phyloP scores from a whole-genome alignment of 257 asterid species.

The Rauvolfia tetraphylla region DNA sequence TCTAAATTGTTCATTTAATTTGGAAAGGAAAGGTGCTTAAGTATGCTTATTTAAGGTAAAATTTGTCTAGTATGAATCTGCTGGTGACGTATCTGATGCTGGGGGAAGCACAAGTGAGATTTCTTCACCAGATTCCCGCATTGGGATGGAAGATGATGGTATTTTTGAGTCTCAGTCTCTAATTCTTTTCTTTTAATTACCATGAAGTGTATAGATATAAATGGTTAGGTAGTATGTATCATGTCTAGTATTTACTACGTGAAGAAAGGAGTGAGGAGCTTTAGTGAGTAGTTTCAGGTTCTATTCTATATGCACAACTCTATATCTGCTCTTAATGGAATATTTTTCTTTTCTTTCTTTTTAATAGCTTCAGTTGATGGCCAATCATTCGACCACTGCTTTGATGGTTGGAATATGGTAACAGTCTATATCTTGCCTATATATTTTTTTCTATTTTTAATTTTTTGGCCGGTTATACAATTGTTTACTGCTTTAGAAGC shows the following conservation, averaged over 20 bases:
- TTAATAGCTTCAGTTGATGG: slow-evolving; percentile 12
- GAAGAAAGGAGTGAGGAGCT: neutral
- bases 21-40: neutral
- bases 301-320: neutral
- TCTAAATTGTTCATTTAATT: neutral
- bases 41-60: slow-evolving; percentile 9
- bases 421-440: neutral
- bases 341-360: neutral
- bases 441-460: neutral
- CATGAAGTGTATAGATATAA: neutral
- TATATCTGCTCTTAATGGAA: neutral
- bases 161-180: neutral
- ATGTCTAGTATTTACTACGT: neutral
- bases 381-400: neutral
- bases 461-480: neutral
- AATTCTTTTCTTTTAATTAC: neutral
- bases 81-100: slow-evolving; percentile 34
- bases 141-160: slow-evolving; percentile 37
- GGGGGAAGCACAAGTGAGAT: slow-evolving; percentile 37
- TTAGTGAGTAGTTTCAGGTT: neutral
- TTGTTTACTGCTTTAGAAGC: neutral
- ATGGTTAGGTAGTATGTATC: neutral
- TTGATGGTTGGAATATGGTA: slow-evolving; percentile 19
- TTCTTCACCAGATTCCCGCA: slow-evolving; percentile 37
- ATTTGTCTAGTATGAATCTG: slow-evolving; percentile 47